A percentile compares a stretch with the other conserved stretches of the same genome.
phyloP scores from a whole-genome alignment of 2,329 filamentous ascomycete species.

The Aureobasidium sp. region DNA sequence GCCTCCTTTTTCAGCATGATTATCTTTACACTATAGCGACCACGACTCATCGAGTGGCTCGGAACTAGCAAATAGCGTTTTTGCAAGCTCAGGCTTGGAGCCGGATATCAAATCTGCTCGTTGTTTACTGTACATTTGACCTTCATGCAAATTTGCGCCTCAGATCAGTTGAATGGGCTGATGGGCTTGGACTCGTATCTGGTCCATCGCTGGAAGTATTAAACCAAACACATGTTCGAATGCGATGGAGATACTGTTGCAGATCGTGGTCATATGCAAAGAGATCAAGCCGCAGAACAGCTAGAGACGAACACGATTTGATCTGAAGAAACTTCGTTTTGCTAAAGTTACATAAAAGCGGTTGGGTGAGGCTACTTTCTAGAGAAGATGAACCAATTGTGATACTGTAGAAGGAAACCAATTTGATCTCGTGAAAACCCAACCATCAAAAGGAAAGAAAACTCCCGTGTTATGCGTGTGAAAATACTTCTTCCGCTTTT shows the following conservation, averaged over 20 bases:
- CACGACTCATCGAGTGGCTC: neutral
- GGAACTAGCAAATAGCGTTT: too few species aligned
- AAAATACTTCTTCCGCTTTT: neutral
- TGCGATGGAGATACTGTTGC: too few species aligned
- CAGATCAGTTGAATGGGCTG: too few species aligned
- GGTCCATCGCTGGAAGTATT: too few species aligned
- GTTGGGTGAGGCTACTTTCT: neutral
- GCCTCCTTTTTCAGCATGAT: neutral
- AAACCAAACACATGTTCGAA: too few species aligned
- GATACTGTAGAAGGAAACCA: neutral
- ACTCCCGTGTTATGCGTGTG: conserved; percentile 2
- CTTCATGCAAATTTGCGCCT: too few species aligned
- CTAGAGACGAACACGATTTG: neutral
- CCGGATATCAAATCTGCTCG: neutral
- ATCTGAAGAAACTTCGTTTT: neutral
- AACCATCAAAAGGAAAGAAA: neutral
- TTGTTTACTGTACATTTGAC: neutral
- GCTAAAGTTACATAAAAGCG: conserved; percentile 3
- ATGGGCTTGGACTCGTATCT: too few species aligned
- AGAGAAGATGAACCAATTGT: conserved; percentile 1
- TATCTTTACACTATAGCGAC: too few species aligned
- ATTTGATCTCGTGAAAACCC: neutral
- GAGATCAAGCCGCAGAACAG: neutral
- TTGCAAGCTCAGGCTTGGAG: too few species aligned
- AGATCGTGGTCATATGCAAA: too few species aligned